Evolutionary conservation across 2,329 filamentous ascomycete species (phyloP), one percentile per base, ranked within the genome.

Genomic region (Fusarium xyrophilum): DNA sequence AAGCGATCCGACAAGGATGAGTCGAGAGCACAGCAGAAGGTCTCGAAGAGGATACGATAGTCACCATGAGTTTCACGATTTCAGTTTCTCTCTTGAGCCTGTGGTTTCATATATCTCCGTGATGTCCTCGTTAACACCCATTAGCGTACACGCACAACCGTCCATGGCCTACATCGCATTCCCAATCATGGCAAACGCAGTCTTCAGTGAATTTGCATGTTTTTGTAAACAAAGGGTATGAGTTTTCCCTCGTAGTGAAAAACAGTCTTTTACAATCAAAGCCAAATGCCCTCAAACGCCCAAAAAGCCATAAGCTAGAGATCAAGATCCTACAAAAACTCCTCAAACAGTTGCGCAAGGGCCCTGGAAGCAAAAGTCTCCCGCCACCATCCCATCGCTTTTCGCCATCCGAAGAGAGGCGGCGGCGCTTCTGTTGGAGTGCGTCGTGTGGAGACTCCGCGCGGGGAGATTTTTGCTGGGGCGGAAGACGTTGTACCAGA

Each of bases 221-320:
- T 69, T 69, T 68, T 74, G 67, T 70, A 68, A 68, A 72, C 63
- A 70, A 71, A 68, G 75, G 75, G 74, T 75, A 76, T 75, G 74
- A 70, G 44, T 56, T 68, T 67, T 68, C 68, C 73, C 73, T 71
- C 72, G 66, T 73, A 72, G 72, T 71, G 69, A 68, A 66, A 73
- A 70, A 75, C 71, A 71, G 64, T 60, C 44, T 76, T 76, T 67
- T 68, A 74, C 72, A 72, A 72, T 67, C 61, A 77, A 76, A 76
- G 68, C 69, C 74, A 72, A 74, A 76, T 76, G 71, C 75, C 77
- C 73, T 72, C 64, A 70, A 78, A 78, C 77, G 77, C 77, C 77
- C 68, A 74, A 74, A 74, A 67, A 71, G 65, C 61, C 56, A 67
- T 40, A 70, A 68, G 71, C 74, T 74, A 69, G 68, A 69, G 68